Conservation (phyloP, 768 basidiomycete genomes). For the Clavulina sp. region DNA sequence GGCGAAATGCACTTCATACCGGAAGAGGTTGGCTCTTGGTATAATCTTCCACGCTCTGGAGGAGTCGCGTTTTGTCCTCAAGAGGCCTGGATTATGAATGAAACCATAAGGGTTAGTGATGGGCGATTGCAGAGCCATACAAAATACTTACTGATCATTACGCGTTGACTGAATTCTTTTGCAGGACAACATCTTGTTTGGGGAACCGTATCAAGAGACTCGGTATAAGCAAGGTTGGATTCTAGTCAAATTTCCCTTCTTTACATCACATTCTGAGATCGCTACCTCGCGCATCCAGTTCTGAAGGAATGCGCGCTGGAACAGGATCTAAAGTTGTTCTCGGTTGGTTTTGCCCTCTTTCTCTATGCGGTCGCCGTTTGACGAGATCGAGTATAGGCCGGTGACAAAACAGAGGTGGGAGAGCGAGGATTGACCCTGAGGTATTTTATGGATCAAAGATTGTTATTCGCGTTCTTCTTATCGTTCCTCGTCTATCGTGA, state of each 20-base stretch:
- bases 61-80: constrained; percentile 72
- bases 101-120: constrained; percentile 39
- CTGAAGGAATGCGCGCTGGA: constrained; percentile 24
- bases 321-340: constrained; percentile 30
- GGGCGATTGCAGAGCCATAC: neutral
- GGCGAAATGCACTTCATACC: constrained; percentile 25
- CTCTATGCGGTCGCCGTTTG: too few species aligned
- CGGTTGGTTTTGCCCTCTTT: constrained; percentile 50
- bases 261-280: too few species aligned
- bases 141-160: neutral
- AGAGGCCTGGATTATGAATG: constrained; percentile 74
- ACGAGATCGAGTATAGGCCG: constrained; percentile 23
- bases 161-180: too few species aligned
- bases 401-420: constrained; percentile 53
- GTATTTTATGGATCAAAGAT: constrained; percentile 14
- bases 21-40: constrained; percentile 34
- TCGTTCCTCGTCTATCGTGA: too few species aligned
- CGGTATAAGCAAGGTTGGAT: constrained; percentile 26
- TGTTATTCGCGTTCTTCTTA: too few species aligned
- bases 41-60: constrained; percentile 43
- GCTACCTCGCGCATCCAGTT: constrained; percentile 24
- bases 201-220: constrained; percentile 24
- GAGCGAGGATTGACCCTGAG: constrained; percentile 47
- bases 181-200: constrained; percentile 42
- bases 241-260: neutral